These are phyloP conservation scores for Silene uniflora DNA, from an alignment of 148 eudicot genomes.

Conservation along the genomic window DNA sequence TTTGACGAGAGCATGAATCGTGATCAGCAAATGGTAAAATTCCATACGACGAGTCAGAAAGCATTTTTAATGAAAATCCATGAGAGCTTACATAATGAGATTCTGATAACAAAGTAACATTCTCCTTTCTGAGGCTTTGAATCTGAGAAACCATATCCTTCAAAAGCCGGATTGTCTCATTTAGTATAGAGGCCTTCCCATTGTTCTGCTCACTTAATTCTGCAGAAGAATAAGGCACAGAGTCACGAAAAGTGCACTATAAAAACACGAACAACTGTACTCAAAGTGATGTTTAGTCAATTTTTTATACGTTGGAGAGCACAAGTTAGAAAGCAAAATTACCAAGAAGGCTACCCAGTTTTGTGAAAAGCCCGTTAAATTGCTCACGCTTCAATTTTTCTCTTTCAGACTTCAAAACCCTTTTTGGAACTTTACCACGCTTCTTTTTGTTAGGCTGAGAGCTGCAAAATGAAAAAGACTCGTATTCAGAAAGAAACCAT, in stretches of 20 bases:
- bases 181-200: slow-evolving; percentile 67
- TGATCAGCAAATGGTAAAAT: background rate
- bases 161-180: slow-evolving; percentile 55
- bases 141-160: slow-evolving; percentile 57
- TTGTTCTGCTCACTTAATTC: slow-evolving; percentile 53
- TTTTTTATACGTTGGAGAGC: background rate
- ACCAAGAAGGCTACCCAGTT: slow-evolving; percentile 73
- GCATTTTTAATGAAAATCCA: background rate
- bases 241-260: background rate
- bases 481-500: background rate
- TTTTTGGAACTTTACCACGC: slow-evolving; percentile 51
- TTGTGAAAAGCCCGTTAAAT: slow-evolving; percentile 72
- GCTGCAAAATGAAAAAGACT: slow-evolving; percentile 31
- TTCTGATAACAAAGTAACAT: slow-evolving; percentile 64
- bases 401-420: slow-evolving; percentile 72
- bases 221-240: slow-evolving; percentile 28
- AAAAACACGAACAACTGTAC: background rate
- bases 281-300: background rate
- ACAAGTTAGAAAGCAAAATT: slow-evolving; percentile 24
- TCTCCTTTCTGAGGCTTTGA: slow-evolving; percentile 57
- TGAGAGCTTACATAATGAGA: slow-evolving; percentile 68
- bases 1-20: background rate
- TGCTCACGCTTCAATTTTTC: slow-evolving; percentile 87
- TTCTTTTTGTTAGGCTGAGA: slow-evolving; percentile 44
- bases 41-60: background rate